Base-by-base conservation (phyloP, 257 asterid species). In the Mitragyna speciosa region DNA sequence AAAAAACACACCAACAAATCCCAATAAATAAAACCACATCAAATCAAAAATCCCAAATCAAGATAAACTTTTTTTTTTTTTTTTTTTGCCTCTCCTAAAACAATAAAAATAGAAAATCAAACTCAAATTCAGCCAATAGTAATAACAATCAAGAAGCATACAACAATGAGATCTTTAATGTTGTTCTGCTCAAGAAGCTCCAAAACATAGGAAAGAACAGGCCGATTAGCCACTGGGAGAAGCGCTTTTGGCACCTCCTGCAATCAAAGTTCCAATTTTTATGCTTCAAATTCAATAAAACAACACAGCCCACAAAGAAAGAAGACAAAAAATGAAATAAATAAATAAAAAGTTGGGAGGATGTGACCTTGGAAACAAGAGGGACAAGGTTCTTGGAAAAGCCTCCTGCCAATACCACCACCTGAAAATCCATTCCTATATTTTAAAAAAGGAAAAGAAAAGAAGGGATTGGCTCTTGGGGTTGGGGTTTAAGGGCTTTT, bases 201-300 rank as follows among this genome's bases (percentile, higher is more conserved):
- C 80, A 94, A 82, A 72, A 94, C 94, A 81, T 92, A 96, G 2
- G 92, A 94, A 48, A 95, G 83, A 76, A 92, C 97, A 41, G 97
- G 98, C 31, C 92, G 87, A 76, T 93, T 94, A 28, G 99, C 99
- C 68, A 92, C 94, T 1, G 98, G 99, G 30, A 95, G 90, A 74
- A 94, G 87, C 39, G 97, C 96, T 79, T 91, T 91, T 9, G 99
- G 98, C 79, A 96, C 92, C 75, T 94, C 98, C 98, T 95, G 88
- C 78, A 76, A 19, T 77, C 70, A 58, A 70, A 49, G n/a, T 48
- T 49, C 19, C 15, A 30, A 77, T 58, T 80, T 71, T 76, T 65
- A 69, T 63, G 66, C 24, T 31, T 77, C 82, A 30, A 26, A 63
- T 63, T 72, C 20, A 16, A 51, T 33, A 59, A 36, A 63, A 61